Evolutionary conservation across 441 rosid species (phyloP), one percentile per base, ranked within the genome.

Genomic region (Melastoma candidum): DNA sequence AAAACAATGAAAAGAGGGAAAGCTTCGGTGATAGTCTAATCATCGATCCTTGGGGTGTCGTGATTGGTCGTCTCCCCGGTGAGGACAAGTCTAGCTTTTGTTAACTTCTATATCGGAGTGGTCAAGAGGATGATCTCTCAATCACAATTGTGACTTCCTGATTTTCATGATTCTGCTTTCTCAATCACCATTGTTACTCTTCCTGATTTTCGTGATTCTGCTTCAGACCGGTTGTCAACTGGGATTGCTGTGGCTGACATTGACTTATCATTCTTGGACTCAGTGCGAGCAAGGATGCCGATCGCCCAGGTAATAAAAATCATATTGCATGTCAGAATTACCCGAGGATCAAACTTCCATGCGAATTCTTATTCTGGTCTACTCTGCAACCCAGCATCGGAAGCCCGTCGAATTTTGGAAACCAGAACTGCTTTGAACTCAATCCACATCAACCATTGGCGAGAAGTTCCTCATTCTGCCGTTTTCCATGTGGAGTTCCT

Each of bases 31-130:
- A 93, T 2, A 76, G 97, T 24, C 58, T 93, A 60, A 84, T 93
- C 68, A 93, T 93, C 69, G 97, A 88, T 71, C 98, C 97, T 0
- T 93, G 97, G 93, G 97, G 98, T 49, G 75, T 87, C 1, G 69
- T 93, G 10, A 76, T 93, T 60, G 90, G 92, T 63, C 71, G 83
- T 58, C 74, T 93, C 60, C 87, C 87, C 51, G 97, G 98, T 88
- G 61, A 73, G 80, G 48, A 13, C 46, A 1, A 29, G 41, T 11
- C 46, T 24, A 46, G 22, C 46, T 63, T 44, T 39, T 32, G 41
- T 51, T 3, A 51, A 0, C 11, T 51, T 51, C 12, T 43, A 32
- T 51, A 12, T 3, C 1, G 11, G 41, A 7, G 3, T 12, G 45
- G 17, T 27, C 25, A 51, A 10, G 13, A 32, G 13, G 14, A 7